Base-by-base conservation (phyloP, 208 protist genomes). In the Hexamita inflata region DNA sequence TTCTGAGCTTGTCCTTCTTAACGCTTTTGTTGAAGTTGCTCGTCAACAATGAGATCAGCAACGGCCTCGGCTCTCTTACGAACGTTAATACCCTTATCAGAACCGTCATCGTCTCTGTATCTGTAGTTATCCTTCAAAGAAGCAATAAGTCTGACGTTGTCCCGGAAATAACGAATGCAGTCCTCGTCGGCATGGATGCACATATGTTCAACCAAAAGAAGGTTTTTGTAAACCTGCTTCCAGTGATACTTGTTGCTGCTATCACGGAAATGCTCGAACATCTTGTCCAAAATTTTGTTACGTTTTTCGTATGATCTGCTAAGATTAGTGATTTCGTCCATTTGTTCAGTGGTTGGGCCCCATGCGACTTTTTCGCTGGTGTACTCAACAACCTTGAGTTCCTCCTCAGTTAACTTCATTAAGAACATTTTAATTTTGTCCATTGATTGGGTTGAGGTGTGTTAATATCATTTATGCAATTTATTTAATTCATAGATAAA, bases 81-180 rank as follows among this genome's bases (percentile, higher is more conserved):
- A 11, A 70, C 35, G n/a, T 70, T 70, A n/a, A 70, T 49, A 45
- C 64, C 64, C 26, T 38, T n/a, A n/a, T 70, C 64, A 49, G 38
- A 15, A 19, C 64, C 64, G 2, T 70, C 64, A 11, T 15, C n/a
- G 42, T 70, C 64, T 38, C 38, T 70, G 64, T 32, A 70, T n/a
- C 11, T 35, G 38, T 42, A 70, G n/a, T n/a, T n/a, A 30, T 66
- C 60, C 60, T 66, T 30, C 15, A 66, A 30, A 13, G 29, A 38
- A 7, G 11, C 7, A 4, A 70, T 70, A 4, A 70, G 4, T 4
- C 38, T 13, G 2, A 13, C 9, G 35, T n/a, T 9, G 9, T 35
- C 24, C 11, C 42, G 64, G 42, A 70, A 45, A 11, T 70, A 9
- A 45, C 64, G 64, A 19, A 13, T 38, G 32, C 19, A 45, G 4